Percentiles rank a stretch among this genome's conserved stretches.
Conservation (phyloP, 768 basidiomycete species). For the Glaciozyma antarctica region DNA sequence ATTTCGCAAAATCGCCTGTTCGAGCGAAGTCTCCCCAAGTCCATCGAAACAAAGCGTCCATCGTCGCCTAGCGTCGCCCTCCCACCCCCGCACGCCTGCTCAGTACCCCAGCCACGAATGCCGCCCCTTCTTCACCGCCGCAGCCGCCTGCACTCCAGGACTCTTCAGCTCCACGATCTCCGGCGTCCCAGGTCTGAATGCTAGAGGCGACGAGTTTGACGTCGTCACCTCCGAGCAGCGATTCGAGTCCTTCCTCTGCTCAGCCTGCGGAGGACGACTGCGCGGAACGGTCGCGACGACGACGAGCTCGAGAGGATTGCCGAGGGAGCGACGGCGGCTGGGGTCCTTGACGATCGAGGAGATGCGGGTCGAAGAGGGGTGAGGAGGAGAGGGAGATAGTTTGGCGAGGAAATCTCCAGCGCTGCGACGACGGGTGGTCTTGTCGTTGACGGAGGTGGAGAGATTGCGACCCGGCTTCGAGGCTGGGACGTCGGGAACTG, state of each 20-base stretch:
- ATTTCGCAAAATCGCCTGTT: too few species aligned
- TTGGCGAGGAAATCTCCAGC: not conserved
- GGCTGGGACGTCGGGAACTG: conserved; percentile 2
- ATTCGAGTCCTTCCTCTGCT: not conserved
- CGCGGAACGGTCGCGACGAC: not conserved
- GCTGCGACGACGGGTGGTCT: not conserved
- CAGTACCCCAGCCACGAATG: conserved; percentile 24
- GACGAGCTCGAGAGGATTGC: not conserved
- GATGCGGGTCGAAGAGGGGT: too few species aligned
- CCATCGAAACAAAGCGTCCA: not conserved
- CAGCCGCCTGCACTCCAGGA: not conserved
- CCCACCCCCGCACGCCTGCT: not conserved
- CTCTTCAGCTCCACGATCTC: not conserved
- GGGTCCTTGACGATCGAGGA: not conserved
- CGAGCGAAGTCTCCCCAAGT: too few species aligned
- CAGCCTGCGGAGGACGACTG: not conserved
- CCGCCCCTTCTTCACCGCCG: conserved; percentile 10
- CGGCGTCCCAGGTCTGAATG: not conserved
- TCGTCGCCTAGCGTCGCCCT: not conserved
- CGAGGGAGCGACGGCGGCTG: not conserved
- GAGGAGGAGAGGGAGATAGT: not conserved
- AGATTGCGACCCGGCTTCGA: not conserved
- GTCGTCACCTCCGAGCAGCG: not conserved
- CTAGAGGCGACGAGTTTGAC: not conserved
- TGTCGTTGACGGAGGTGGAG: conserved; percentile 9